Base-by-base conservation (phyloP, 352 stramenopile species). In the Phytopythium helicoides region DNA sequence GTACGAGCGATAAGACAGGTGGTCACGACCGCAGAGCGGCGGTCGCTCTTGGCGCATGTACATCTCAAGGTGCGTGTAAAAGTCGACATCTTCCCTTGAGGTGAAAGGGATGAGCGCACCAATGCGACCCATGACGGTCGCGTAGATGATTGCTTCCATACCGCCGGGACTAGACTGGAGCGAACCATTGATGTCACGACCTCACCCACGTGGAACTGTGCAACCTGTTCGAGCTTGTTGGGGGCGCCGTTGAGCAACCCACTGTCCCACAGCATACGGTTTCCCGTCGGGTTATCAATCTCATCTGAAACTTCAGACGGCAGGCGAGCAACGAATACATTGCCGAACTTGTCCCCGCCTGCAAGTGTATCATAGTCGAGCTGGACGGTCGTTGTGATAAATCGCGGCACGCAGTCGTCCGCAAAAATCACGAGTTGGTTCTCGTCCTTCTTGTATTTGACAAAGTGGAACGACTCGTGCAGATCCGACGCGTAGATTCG, bases 321-420 rank as follows among this genome's bases (percentile, higher is more conserved):
- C 39, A 99, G 58, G 11, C 97, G 83, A 35, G 98, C 73, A 15
- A 99, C 83, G 54, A 98, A 99, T 11, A 99, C 73, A 71, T 99
- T 99, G 33, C 97, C 97, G 71, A 99, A 99, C 66, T 99, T 99
- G 77, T 99, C 97, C 1, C 85, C 95, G 45, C 97, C 97, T 8
- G 96, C 97, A 31, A 99, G 86, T 19, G 97, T 99, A 60, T 99
- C 97, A 63, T 98, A 98, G 76, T 99, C 97, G 7, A 99, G 47
- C 67, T 95, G 52, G 75, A 94, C 59, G 72, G 89, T 84, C 60
- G 85, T 68, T 1, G 84, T 94, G 49, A 95, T 80, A 45, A 87
- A 89, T 12, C 84, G 78, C 23, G 88, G 86, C 18, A 95, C 81
- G 52, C 79, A 89, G 71, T 99, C 97, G 64, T 98, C 96, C 0